These are phyloP conservation scores for Colletotrichum abscissum DNA, from an alignment of 2,329 filamentous ascomycete species.

Conservation along the genomic window DNA sequence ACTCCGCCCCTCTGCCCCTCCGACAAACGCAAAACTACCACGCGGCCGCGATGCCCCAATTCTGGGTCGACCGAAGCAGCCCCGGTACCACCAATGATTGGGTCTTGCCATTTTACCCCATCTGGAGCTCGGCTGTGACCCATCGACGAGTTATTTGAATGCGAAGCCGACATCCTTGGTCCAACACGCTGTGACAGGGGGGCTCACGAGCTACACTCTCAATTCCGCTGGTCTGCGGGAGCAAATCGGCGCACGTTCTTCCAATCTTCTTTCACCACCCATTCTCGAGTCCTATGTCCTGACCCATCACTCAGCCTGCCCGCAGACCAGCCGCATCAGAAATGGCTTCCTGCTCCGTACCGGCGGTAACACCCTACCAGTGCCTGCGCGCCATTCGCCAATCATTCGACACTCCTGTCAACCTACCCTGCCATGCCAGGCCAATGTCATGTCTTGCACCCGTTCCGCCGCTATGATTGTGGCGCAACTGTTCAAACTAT, in stretches of 20 bases:
- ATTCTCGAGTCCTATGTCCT: not conserved
- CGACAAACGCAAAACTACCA: constrained; percentile 19
- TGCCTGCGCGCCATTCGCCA: constrained; percentile 8
- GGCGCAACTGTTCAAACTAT: constrained; percentile 10
- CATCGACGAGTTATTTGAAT: constrained; percentile 16
- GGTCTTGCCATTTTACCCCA: not conserved
- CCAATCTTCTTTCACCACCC: not conserved
- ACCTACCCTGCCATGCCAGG: not conserved
- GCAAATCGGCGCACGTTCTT: constrained; percentile 30
- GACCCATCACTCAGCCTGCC: constrained; percentile 3
- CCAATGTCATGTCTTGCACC: constrained; percentile 10
- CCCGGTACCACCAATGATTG: constrained; percentile 27
- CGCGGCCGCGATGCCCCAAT: constrained; percentile 11
- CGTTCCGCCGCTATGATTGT: constrained; percentile 17
- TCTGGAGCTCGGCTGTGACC: constrained; percentile 19
- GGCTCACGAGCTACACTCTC: not conserved
- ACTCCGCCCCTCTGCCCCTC: constrained; percentile 10
- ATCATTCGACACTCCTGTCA: not conserved
- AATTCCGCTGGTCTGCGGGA: constrained; percentile 23
- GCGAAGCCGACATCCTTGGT: constrained; percentile 26
- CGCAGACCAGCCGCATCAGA: constrained; percentile 16
- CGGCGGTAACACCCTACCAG: constrained; percentile 21
- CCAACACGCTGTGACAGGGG: constrained; percentile 5
- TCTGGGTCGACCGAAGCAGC: constrained; percentile 21
- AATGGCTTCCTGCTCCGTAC: constrained; percentile 5